These are phyloP conservation scores for Orbilia javanica DNA, from an alignment of 2,329 filamentous ascomycete species.

Conservation along the genomic window DNA sequence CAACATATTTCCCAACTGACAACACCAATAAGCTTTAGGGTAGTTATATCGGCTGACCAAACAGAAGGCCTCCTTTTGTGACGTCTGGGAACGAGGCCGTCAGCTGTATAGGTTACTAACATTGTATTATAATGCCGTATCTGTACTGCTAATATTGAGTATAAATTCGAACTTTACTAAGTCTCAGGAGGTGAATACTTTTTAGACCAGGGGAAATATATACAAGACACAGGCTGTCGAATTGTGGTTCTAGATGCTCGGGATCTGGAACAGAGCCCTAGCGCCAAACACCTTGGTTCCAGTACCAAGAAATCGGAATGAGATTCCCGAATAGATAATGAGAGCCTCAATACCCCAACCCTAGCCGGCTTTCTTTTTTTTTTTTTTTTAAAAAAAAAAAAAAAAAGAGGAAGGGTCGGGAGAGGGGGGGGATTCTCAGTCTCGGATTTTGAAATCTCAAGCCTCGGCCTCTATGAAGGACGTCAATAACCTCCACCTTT, in stretches of 20 bases:
- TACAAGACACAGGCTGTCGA: too few species aligned
- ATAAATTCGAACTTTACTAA: too few species aligned
- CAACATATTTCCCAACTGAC: too few species aligned
- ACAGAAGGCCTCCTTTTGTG: too few species aligned
- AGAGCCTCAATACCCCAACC: background rate
- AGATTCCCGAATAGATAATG: background rate
- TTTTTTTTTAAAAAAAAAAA: background rate
- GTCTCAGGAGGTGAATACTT: too few species aligned
- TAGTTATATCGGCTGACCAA: too few species aligned
- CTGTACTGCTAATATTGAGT: too few species aligned
- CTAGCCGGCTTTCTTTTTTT: background rate
- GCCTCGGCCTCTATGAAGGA: background rate
- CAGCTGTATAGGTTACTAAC: too few species aligned
- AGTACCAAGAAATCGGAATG: background rate
- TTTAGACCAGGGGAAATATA: too few species aligned
- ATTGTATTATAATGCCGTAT: too few species aligned
- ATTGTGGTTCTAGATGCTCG: background rate
- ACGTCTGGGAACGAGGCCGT: too few species aligned
- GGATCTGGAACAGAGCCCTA: background rate
- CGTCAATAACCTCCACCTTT: background rate
- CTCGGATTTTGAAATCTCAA: background rate
- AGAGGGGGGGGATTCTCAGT: background rate
- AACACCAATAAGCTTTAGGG: too few species aligned
- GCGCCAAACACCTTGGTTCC: background rate
- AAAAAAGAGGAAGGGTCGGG: background rate